These are phyloP conservation scores for Psilocybe subaeruginosa DNA, from an alignment of 768 basidiomycete genomes.

Conservation along the genomic window DNA sequence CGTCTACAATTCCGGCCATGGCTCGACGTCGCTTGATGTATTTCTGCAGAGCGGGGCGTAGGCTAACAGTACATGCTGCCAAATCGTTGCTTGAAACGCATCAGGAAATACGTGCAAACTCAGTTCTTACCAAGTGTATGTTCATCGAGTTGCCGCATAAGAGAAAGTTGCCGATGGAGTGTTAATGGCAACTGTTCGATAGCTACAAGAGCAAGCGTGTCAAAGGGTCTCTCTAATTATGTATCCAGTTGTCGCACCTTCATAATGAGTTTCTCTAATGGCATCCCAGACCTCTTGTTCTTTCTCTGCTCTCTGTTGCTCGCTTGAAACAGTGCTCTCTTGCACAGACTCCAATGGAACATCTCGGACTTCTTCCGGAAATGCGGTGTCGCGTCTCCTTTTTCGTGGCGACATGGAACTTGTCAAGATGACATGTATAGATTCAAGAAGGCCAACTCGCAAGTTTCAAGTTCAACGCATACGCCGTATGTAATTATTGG, in stretches of 20 bases:
- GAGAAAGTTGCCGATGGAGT: conserved; percentile 67
- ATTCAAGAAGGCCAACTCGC: conserved; percentile 1
- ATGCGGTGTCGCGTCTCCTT: conserved; percentile 49
- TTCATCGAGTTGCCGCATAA: conserved; percentile 75
- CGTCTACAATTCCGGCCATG: conserved; percentile 12
- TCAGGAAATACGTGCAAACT: background rate
- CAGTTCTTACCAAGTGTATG: conserved; percentile 54
- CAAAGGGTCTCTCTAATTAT: background rate
- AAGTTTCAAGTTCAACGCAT: background rate
- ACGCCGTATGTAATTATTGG: no score
- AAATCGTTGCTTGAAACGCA: background rate
- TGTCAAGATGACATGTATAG: conserved; percentile 3
- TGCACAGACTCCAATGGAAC: conserved; percentile 23
- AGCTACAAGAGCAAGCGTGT: conserved; percentile 40
- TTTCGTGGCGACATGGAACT: conserved; percentile 42
- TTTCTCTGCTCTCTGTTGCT: conserved; percentile 38
- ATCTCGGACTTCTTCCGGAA: conserved; percentile 31
- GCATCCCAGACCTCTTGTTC: conserved; percentile 74
- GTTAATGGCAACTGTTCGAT: conserved; percentile 80
- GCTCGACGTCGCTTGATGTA: conserved; percentile 41
- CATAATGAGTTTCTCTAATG: conserved; percentile 79
- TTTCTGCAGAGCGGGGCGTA: conserved; percentile 46
- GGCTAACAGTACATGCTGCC: conserved; percentile 34
- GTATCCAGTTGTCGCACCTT: conserved; percentile 47
- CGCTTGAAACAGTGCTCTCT: conserved; percentile 24